Evolutionary conservation across 768 basidiomycete species (phyloP), one percentile per base, ranked within the genome.

Genomic region (Amylocystis lapponica): DNA sequence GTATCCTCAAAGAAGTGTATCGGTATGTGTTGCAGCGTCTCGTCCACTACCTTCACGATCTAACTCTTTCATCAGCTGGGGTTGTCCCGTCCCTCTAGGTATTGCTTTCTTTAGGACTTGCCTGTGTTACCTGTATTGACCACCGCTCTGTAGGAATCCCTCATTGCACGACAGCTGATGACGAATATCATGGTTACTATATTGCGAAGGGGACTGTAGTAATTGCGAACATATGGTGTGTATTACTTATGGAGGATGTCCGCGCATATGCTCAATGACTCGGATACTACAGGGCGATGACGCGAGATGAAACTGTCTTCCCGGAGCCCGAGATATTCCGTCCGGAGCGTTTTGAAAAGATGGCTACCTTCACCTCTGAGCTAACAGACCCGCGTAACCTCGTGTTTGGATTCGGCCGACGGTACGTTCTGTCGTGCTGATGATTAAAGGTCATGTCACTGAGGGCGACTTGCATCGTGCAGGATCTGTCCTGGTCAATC

Each of bases 401-500:
- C 12, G 41, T 39, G 3, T 50, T 50, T 34, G 49, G 49, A 20
- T 42, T 49, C 27, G 51, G 51, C 10, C 38, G 51, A 4, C 19
- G 35, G 35, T 36, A 5, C 6, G 35, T 6, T 10, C 10, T 19
- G 19, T 10, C 5, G 5, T 9, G 23, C n/a, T n/a, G n/a, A n/a
- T n/a, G n/a, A n/a, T n/a, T n/a, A n/a, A 36, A 36, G 8, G 19
- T n/a, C 29, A n/a, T 30, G 33, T 9, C 33, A 34, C 33, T n/a
- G 9, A 7, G 14, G n/a, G 19, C 8, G 16, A 34, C 33, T 17
- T 11, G 12, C 8, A 34, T 34, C 33, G 14, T 14, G 5, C 35
- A 40, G 51, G 48, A 66, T 70, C 42, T 80, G 78, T 47, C 75
- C 77, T 6, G 77, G 78, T 12, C 61, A 70, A 32, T 62, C 73